Base-by-base conservation (phyloP, 225 moss, liverwort and hornwort species). In the Thuidium tamariscinum region DNA sequence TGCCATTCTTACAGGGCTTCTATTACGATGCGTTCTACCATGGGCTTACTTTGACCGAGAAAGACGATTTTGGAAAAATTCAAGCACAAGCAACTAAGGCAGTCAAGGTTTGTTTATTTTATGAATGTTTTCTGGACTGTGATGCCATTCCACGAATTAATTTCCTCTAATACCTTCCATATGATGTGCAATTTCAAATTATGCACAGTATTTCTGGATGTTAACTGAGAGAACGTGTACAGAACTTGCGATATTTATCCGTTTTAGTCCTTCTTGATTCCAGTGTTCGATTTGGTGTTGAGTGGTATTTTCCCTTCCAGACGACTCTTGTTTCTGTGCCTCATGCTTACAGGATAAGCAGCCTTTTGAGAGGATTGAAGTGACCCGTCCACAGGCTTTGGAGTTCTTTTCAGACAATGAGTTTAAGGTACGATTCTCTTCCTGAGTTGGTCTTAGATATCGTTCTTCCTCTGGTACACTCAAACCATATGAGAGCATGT, bases 1-100 rank as follows among this genome's bases (percentile, higher is more conserved):
- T 88, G n/a, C 57, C 74, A 26, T 73, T 37, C 49, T 74, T 85
- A 62, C 85, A 96, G 96, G 98, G 98, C 5, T 97, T 99, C 65
- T 97, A 97, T 82, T 99, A 99, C 74, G 98, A 99, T 89, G 97
- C 97, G 5, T 97, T 91, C 56, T 99, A 99, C 85, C 83, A 90
- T 36, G 95, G 95, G 55, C 52, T 93, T 41, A 99, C 98, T 7
- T 85, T 96, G 82, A 97, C 89, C 52, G 97, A 97, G 85, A 93
- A 93, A 73, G 97, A 95, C 12, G 95, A 97, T 80, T 95, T 98
- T 78, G 94, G 84, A 37, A 90, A 86, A 64, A 95, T 99, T 74
- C 85, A 87, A 77, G 90, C 92, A 61, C 92, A 93, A 71, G 97
- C 98, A 57, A 89, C 94, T 57, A 96, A 96, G 89, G 98, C 97